Conservation (phyloP, 768 basidiomycete genomes). For the Boletus pseudo-olivaceus region DNA sequence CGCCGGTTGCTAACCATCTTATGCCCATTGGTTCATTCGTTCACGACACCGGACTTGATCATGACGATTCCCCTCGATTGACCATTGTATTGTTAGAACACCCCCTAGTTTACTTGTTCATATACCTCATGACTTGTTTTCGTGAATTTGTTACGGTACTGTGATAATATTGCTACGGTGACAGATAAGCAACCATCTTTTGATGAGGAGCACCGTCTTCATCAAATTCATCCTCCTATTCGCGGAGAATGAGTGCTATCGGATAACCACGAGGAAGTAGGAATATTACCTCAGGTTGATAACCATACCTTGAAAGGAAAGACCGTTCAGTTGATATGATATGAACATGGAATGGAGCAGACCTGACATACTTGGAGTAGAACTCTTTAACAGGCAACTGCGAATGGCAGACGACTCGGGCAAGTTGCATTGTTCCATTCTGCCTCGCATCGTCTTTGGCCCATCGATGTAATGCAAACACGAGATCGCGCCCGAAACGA, state of each 20-base stretch:
- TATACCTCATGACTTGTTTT: conserved; percentile 24
- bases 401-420: conserved; percentile 58
- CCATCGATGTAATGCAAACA: conserved; percentile 60
- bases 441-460: conserved; percentile 38
- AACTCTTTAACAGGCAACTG: conserved; percentile 68
- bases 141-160: conserved; percentile 24
- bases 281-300: conserved; percentile 56
- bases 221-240: conserved; percentile 69
- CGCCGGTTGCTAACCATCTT: conserved; percentile 32
- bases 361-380: conserved; percentile 60
- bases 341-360: conserved; percentile 9
- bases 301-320: conserved; percentile 56
- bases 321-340: conserved; percentile 8
- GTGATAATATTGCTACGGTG: conserved; percentile 34
- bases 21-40: conserved; percentile 16
- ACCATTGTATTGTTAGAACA: conserved; percentile 41
- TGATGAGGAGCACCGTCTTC: conserved; percentile 87
- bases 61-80: conserved; percentile 33
- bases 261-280: conserved; percentile 13
- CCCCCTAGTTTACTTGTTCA: conserved; percentile 33
- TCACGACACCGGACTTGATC: conserved; percentile 31
- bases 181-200: conserved; percentile 65
- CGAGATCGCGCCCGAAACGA: conserved; percentile 65
- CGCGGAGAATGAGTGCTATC: conserved; percentile 23
- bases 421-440: conserved; percentile 25